Conservation (phyloP, 2,329 filamentous ascomycete genomes). For the Cladosporium sp. region DNA sequence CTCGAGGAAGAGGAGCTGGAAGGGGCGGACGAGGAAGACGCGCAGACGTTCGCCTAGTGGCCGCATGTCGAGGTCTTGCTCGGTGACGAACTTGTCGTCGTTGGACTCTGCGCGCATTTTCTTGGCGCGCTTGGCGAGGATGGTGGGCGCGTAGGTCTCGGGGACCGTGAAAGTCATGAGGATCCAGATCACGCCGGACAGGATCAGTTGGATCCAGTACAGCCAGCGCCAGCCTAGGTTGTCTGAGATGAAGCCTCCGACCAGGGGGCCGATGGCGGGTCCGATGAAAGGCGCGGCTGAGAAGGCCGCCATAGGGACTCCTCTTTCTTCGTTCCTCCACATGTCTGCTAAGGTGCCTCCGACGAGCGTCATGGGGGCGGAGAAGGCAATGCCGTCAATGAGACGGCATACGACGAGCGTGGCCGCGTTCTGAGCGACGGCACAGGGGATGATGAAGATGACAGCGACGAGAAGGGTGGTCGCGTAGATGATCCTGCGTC, state of each 20-base stretch:
- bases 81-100: conserved; percentile 66
- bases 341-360: conserved; percentile 32
- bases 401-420: conserved; percentile 55
- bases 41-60: conserved; percentile 62
- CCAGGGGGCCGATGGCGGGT: conserved; percentile 41
- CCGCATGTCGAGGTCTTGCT: conserved; percentile 74
- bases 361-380: conserved; percentile 45
- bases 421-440: conserved; percentile 50
- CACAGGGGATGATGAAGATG: conserved; percentile 56
- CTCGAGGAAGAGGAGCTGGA: conserved; percentile 80
- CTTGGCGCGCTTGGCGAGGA: conserved; percentile 65
- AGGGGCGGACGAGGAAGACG: conserved; percentile 75
- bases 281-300: conserved; percentile 30
- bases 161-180: conserved; percentile 84
- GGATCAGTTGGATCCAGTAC: conserved; percentile 82
- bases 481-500: conserved; percentile 49
- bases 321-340: conserved; percentile 28
- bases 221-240: conserved; percentile 47
- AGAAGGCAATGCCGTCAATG: conserved; percentile 52
- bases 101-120: conserved; percentile 68
- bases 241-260: conserved; percentile 72
- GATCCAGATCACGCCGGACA: conserved; percentile 65
- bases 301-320: conserved; percentile 29
- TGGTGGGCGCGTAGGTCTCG: conserved; percentile 80
- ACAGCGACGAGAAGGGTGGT: conserved; percentile 48